Base-by-base conservation (phyloP, 2,329 filamentous ascomycete species). In the Emergomyces pasteurianus region DNA sequence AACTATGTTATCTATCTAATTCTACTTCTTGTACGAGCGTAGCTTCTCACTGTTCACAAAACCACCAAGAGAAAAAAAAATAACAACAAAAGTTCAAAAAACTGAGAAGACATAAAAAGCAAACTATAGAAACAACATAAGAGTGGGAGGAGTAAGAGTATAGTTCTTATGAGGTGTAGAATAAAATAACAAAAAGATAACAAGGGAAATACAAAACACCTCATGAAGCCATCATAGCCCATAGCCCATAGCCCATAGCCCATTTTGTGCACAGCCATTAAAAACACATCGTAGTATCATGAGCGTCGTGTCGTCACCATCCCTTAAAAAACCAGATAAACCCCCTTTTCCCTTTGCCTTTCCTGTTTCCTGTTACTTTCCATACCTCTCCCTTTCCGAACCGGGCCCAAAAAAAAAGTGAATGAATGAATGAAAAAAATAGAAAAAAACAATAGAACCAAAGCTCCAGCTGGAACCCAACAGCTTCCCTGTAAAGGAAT, bases 211-310 rank as follows among this genome's bases (percentile, higher is more conserved):
- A 66, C 61, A 66, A 63, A 61, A 65, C 58, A 18, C 26, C 34
- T 72, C 68, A 67, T 72, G 65, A 70, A 70, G 67, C 66, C 68
- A 69, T 38, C 52, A 26, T 55, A 40, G 2, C 71, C 66, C 68
- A 70, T 71, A 52, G 66, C 65, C 73, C 72, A 71, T 34, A 52
- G 3, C 71, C 66, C 68, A 70, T 71, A 46, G 66, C 65, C 73
- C 72, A 71, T n/a, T 21, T n/a, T 36, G n/a, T 47, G 43, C 43
- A 47, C 43, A 23, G 23, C 10, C 74, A 70, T 73, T 40, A 16
- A 69, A 73, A 68, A 64, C 68, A 70, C 63, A 65, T 66, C 58
- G 34, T 55, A 23, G 52, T 55, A 55, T 72, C 67, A 65, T 74
- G 70, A 69, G 73, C 68, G 57, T 70, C 69, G 68, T 72, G 21